phyloP scores from a whole-genome alignment of 225 moss, liverwort and hornwort species.

The Marchantia polymorpha region DNA sequence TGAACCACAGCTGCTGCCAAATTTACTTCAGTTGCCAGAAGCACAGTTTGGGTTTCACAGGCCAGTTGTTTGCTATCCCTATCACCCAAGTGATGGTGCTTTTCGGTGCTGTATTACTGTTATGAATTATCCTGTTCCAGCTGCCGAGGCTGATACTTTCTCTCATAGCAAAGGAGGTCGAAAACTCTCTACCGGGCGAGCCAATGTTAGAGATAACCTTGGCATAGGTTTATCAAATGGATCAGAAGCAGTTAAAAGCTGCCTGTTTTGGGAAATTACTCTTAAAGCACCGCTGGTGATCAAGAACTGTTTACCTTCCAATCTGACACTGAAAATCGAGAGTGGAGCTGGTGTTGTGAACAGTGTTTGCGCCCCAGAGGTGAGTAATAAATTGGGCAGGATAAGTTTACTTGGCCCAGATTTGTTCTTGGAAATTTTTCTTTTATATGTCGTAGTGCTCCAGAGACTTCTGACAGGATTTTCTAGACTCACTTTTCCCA shows the following conservation, averaged over 20 bases:
- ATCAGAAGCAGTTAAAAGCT: constrained; percentile 50
- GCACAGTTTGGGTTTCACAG: constrained; percentile 61
- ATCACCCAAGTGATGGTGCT: constrained; percentile 58
- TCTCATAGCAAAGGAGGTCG: constrained; percentile 28
- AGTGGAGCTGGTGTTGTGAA: constrained; percentile 56
- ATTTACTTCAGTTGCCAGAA: constrained; percentile 61
- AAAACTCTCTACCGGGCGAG: constrained; percentile 27
- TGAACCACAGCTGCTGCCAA: constrained; percentile 77
- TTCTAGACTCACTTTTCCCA: too few relatives aligned
- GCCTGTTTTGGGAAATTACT: constrained; percentile 67
- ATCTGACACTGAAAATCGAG: constrained; percentile 59
- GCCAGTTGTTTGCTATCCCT: constrained; percentile 86
- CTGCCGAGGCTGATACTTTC: constrained; percentile 45
- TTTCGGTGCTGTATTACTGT: constrained; percentile 86
- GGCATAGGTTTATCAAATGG: constrained; percentile 22
- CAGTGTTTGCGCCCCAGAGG: constrained; percentile 70
- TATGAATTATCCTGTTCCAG: constrained; percentile 56
- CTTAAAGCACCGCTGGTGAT: constrained; percentile 84
- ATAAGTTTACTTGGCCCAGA: background rate
- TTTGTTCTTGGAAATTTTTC: background rate
- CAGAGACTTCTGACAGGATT: too few relatives aligned
- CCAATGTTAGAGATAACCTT: constrained; percentile 9
- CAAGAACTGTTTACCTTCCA: constrained; percentile 78
- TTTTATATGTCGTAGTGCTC: background rate
- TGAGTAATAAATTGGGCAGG: constrained; percentile 24